Conservation (phyloP, 257 asterid genomes). For the Solanum virginianum region DNA sequence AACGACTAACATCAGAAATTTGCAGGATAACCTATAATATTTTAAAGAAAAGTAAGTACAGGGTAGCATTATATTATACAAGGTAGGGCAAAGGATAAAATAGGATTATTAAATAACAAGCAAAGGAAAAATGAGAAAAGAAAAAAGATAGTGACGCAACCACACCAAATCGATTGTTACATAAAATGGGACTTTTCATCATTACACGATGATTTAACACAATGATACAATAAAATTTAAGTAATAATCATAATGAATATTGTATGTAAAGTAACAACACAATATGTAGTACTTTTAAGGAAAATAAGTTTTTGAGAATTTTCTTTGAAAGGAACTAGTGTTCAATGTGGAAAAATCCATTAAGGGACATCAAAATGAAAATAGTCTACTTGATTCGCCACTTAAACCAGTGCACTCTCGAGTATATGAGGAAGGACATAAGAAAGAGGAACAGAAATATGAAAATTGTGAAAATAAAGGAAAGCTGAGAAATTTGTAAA, state of each 20-base stretch:
- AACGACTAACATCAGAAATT: background rate
- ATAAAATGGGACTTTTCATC: background rate
- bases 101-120: background rate
- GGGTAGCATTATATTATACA: background rate
- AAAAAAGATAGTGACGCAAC: background rate
- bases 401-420: background rate
- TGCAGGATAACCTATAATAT: background rate
- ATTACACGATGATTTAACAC: background rate
- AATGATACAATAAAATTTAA: background rate
- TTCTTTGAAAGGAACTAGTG: background rate
- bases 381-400: background rate
- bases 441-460: background rate
- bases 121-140: background rate
- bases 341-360: background rate
- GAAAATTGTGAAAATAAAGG: background rate
- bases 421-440: background rate
- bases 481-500: background rate
- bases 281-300: background rate
- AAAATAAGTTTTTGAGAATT: background rate
- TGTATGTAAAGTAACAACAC: background rate
- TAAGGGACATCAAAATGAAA: background rate
- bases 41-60: background rate
- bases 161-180: background rate
- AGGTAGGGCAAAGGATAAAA: background rate
- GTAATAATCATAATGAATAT: background rate